Base-by-base conservation (phyloP, 257 asterid species). In the Plantago ovata region DNA sequence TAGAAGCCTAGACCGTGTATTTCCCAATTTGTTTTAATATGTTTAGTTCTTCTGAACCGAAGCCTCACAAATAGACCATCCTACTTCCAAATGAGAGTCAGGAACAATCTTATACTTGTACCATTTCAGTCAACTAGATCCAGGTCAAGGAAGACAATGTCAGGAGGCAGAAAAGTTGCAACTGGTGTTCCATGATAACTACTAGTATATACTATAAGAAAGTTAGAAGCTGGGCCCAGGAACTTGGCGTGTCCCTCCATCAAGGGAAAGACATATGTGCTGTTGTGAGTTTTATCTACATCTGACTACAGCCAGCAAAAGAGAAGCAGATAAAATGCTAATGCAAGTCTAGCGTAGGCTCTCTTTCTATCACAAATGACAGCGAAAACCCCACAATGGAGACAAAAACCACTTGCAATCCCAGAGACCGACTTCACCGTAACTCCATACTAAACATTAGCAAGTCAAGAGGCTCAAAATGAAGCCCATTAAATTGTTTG, bases 401-500 rank as follows among this genome's bases (percentile, higher is more conserved):
- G 44, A 41, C 10, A 9, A 15, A 8, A 15, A 38, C n/a, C 13
- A 28, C 45, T 28, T 60, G 38, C n/a, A 16, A 11, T 5, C 39
- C 45, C 46, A 52, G 33, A n/a, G n/a, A n/a, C n/a, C n/a, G n/a
- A 60, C 36, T 20, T 57, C 58, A 60, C 52, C 11, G 38, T 53
- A 53, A 38, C 36, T 43, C 24, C 48, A 44, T 45, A 44, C 16
- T 15, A 20, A 13, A 15, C 54, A 13, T 46, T 12, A 50, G 39
- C 38, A 4, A 6, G 53, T 20, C 10, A 36, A 33, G 28, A 28
- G 51, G 18, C 48, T 44, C 12, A 24, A 13, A 38, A 4, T 13
- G 13, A 44, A 32, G 38, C 9, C 19, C 23, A 22, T 24, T 18
- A 22, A 22, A 11, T 46, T 36, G 36, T 20, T 33, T 8, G 16